Evolutionary conservation across 495 filamentous ascomycete genomes (phyloP), one percentile per base, ranked within the genome.

Genomic region (Aspergillus sclerotiicarbonarius): DNA sequence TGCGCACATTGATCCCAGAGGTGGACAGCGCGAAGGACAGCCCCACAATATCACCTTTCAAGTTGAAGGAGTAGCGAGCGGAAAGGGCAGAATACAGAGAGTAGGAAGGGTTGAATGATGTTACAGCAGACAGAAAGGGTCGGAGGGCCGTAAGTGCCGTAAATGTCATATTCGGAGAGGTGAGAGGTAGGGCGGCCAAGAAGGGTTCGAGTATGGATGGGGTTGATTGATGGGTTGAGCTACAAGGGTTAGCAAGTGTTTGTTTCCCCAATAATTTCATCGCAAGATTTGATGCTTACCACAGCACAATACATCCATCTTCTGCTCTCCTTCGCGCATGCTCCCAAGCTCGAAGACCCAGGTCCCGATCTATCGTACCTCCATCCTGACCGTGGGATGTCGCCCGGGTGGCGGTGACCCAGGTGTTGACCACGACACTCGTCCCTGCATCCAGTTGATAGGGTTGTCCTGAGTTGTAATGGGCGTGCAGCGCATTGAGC

Each of bases 241-340:
- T 95, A 59, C 6, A 18, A 56, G 4, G 16, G 29, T 39, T 51
- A 41, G 54, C 64, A 32, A 69, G 73, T 37, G 5, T n/a, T n/a
- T 12, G 10, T n/a, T 66, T 6, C 70, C 53, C 19, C 47, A 18
- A 18, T 32, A 56, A 12, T 15, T 13, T 31, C 52, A 8, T 45
- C 16, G 2, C 61, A 48, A 35, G 58, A 37, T 39, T 39, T 39
- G 29, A 18, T 49, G 67, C 82, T 62, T 78, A 96, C 92, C 89
- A 87, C 61, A 98, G 74, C 53, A 96, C 78, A 59, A 98, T 90
- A 67, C 92, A 96, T 12, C 91, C 93, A 77, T 98, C 94, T 69
- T 98, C 94, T 39, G 94, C 94, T 75, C 94, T 84, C 47, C 94
- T 82, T 61, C 94, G 82, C 53, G 95, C 94, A 82, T 98, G 94